A percentile compares a stretch with the other conserved stretches of the same genome.
Conservation (phyloP, 176 grass and related monocot species). For the Hsuehochloa calcarea region DNA sequence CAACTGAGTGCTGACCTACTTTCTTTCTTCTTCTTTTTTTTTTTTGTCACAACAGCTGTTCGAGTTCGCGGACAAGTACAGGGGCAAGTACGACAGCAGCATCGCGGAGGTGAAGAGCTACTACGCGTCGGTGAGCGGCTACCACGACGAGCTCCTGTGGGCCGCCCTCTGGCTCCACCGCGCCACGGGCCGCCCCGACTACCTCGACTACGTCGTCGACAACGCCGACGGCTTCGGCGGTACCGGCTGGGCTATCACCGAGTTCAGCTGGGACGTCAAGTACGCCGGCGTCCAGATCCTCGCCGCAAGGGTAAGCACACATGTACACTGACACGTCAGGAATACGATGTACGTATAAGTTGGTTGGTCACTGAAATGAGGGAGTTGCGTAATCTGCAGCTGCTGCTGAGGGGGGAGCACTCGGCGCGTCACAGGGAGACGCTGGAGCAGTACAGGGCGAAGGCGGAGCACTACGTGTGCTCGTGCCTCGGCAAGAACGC, state of each 20-base stretch:
- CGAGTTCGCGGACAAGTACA: slow-evolving; percentile 71
- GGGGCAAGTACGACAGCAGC: slow-evolving; percentile 67
- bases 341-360: background rate
- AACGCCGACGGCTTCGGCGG: slow-evolving; percentile 63
- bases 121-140: slow-evolving; percentile 79
- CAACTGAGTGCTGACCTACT: background rate
- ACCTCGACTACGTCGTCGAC: slow-evolving; percentile 63
- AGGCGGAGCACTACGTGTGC: slow-evolving; percentile 71
- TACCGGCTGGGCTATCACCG: slow-evolving; percentile 73
- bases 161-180: slow-evolving; percentile 82
- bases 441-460: slow-evolving; percentile 50
- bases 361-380: background rate
- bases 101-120: slow-evolving; percentile 86
- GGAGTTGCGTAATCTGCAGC: background rate
- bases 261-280: slow-evolving; percentile 91
- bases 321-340: background rate
- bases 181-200: slow-evolving; percentile 41
- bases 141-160: slow-evolving; percentile 86
- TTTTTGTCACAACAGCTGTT: slow-evolving; percentile 26
- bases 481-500: slow-evolving; percentile 45
- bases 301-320: slow-evolving; percentile 41
- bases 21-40: background rate
- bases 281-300: slow-evolving; percentile 75
- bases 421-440: slow-evolving; percentile 22
- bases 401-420: slow-evolving; percentile 45